Evolutionary conservation across 2,329 filamentous ascomycete species (phyloP).

Genomic region (Camillea tinctor): DNA sequence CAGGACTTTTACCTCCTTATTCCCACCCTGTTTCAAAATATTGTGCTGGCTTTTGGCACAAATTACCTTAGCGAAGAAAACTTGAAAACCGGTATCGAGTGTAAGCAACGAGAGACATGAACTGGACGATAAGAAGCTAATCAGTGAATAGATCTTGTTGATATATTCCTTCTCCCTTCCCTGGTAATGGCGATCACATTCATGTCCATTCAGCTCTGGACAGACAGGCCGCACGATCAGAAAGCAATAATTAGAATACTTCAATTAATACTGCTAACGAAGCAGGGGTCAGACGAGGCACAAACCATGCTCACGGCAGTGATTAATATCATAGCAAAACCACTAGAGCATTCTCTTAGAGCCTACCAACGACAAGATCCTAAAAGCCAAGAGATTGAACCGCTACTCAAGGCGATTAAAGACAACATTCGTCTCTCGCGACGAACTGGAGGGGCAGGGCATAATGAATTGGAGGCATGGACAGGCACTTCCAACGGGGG

Average conservation of each 20-base stretch:
- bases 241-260: constrained; percentile 70
- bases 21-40: constrained; percentile 74
- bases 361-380: constrained; percentile 67
- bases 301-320: constrained; percentile 69
- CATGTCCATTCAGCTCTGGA: constrained; percentile 68
- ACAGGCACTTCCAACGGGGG: constrained; percentile 55
- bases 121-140: constrained; percentile 14
- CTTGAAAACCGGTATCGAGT: constrained; percentile 74
- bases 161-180: constrained; percentile 77
- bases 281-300: constrained; percentile 70
- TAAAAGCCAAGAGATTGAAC: constrained; percentile 66
- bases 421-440: constrained; percentile 57
- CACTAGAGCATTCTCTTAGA: constrained; percentile 65
- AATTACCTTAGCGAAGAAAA: constrained; percentile 66
- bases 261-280: constrained; percentile 68
- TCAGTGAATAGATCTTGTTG: constrained; percentile 63
- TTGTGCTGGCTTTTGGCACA: constrained; percentile 66
- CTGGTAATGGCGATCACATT: constrained; percentile 72
- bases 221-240: constrained; percentile 60
- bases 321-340: constrained; percentile 68
- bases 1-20: constrained; percentile 80
- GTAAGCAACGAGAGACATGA: constrained; percentile 43
- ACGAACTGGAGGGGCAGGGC: constrained; percentile 60
- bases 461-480: constrained; percentile 70
- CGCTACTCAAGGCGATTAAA: constrained; percentile 64